Percentiles rank a stretch among this genome's conserved stretches.
Evolutionary conservation across 768 basidiomycete species (phyloP).

Genomic region (Guyanaporus albipodus): DNA sequence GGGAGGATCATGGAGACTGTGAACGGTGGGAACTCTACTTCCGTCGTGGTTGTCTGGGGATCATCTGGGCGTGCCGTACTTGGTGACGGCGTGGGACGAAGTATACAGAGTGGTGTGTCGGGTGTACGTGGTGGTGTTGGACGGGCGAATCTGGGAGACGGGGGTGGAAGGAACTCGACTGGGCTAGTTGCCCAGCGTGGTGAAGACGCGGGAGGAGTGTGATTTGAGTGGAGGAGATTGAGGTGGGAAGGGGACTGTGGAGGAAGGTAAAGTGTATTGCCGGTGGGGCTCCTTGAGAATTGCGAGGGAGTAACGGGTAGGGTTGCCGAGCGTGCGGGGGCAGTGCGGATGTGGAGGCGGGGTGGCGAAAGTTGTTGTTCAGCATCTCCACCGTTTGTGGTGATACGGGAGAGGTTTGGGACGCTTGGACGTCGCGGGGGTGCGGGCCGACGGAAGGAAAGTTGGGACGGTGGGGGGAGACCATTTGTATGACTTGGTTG

Average conservation of each 20-base stretch:
- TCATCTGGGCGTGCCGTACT: constrained; percentile 59
- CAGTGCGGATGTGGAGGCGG: constrained; percentile 57
- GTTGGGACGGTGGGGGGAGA: constrained; percentile 65
- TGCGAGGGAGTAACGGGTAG: constrained; percentile 43
- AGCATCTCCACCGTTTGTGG: constrained; percentile 55
- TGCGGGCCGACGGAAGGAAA: constrained; percentile 48
- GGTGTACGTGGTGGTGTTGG: constrained; percentile 39
- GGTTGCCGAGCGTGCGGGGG: constrained; percentile 56
- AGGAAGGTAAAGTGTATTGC: constrained; percentile 18
- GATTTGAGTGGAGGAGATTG: constrained; percentile 54
- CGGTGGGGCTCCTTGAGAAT: constrained; percentile 16
- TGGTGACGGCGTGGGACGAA: constrained; percentile 42
- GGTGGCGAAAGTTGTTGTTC: constrained; percentile 40
- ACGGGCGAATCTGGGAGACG: constrained; percentile 20
- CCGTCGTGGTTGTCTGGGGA: constrained; percentile 20
- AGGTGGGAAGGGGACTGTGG: constrained; percentile 58
- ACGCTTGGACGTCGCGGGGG: constrained; percentile 58
- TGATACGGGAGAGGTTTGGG: constrained; percentile 57
- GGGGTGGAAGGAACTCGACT: constrained; percentile 39
- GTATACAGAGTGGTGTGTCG: constrained; percentile 33
- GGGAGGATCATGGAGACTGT: constrained; percentile 89
- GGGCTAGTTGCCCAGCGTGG: constrained; percentile 35
- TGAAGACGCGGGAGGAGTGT: constrained; percentile 52
- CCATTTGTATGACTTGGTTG: constrained; percentile 43
- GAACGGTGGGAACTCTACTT: constrained; percentile 62